A percentile compares a stretch with the other conserved stretches of the same genome.
Evolutionary conservation across 1,139 yeast genomes (phyloP).

Genomic region (Zygosaccharomyces sapae): DNA sequence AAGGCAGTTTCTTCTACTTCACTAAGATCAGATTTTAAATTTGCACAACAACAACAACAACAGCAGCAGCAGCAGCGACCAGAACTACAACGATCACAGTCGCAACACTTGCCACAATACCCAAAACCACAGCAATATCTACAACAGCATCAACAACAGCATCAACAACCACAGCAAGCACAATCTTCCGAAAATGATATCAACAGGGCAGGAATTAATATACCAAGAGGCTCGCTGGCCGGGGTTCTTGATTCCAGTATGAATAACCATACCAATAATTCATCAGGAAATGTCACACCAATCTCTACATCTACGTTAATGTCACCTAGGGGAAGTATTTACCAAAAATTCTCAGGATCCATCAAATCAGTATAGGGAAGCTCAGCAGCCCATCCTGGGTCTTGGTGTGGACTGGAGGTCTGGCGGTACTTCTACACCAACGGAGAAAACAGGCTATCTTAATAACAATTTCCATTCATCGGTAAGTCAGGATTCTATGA

Average conservation of each 20-base stretch:
- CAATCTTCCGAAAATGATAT: not conserved
- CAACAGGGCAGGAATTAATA: not conserved
- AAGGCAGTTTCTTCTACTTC: slow-evolving; percentile 16
- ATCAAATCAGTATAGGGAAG: not conserved
- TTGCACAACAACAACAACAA: not conserved
- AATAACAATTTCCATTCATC: not conserved
- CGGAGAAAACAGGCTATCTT: no score
- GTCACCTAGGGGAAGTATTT: slow-evolving; percentile 6
- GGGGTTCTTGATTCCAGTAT: slow-evolving; percentile 5
- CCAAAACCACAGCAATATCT: no score
- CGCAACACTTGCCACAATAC: no score
- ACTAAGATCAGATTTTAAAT: slow-evolving; percentile 3
- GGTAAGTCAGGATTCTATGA: not conserved
- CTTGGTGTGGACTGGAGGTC: slow-evolving; percentile 3
- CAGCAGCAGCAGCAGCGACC: not conserved
- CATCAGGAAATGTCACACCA: slow-evolving; percentile 12
- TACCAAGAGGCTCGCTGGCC: slow-evolving; percentile 6
- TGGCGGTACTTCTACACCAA: no score
- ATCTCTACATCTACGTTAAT: slow-evolving; percentile 13
- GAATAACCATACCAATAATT: not conserved
- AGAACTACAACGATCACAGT: no score
- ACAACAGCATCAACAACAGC: slow-evolving; percentile 3
- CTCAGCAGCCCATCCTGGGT: slow-evolving; percentile 1
- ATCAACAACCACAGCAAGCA: slow-evolving; percentile 5
- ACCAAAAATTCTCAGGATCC: not conserved